phyloP scores from a whole-genome alignment of 495 filamentous ascomycete species.

The Aspergillus avenaceus region DNA sequence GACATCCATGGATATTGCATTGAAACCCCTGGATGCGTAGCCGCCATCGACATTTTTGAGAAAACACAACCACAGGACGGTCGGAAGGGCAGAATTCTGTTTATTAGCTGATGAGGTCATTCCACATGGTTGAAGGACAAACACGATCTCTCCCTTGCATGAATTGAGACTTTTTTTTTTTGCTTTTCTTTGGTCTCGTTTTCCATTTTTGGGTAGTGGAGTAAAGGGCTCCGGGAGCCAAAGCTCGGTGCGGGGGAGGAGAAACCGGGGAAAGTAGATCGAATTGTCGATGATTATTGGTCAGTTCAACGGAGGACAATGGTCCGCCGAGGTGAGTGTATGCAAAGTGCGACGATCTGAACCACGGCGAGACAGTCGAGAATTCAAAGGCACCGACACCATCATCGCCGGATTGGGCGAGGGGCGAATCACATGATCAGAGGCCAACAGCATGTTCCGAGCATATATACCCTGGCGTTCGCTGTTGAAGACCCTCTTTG shows the following conservation, averaged over 20 bases:
- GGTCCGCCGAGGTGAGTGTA: conserved; percentile 5
- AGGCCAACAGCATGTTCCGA: too few species aligned
- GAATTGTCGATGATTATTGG: not conserved
- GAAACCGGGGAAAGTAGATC: not conserved
- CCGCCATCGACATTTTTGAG: too few species aligned
- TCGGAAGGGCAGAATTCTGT: conserved; percentile 1
- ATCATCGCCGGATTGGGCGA: conserved; percentile 4
- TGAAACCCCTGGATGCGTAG: too few species aligned
- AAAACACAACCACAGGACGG: too few species aligned
- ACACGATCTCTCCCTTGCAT: too few species aligned
- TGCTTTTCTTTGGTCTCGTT: too few species aligned
- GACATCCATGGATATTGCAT: too few species aligned
- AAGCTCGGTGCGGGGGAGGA: not conserved
- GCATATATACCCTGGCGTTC: not conserved
- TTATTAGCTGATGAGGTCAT: conserved; percentile 8
- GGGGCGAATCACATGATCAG: conserved; percentile 5
- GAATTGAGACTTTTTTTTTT: not conserved
- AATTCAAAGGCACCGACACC: not conserved
- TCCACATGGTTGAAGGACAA: conserved; percentile 4
- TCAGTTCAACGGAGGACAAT: conserved; percentile 9
- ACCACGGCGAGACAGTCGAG: not conserved
- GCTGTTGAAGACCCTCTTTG: too few species aligned
- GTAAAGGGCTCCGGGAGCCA: not conserved
- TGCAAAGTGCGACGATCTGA: not conserved
- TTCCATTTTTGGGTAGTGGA: too few species aligned